Evolutionary conservation across 2,329 filamentous ascomycete species (phyloP).

Genomic region (Myriangium duriaei): DNA sequence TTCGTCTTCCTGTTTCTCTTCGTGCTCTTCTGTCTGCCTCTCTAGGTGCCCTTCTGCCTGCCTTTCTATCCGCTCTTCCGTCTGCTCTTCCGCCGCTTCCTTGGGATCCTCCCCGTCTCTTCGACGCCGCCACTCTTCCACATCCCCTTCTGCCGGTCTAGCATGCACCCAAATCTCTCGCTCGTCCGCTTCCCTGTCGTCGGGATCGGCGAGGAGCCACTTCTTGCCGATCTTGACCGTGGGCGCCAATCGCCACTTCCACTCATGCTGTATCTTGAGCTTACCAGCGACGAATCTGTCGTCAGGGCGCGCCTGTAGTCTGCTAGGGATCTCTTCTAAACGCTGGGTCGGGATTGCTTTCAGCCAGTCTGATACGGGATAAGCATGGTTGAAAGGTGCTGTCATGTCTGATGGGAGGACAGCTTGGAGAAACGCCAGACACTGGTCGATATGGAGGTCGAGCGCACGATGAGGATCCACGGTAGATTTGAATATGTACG

Average conservation of each 20-base stretch:
- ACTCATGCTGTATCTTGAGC: conserved; percentile 47
- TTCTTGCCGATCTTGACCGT: conserved; percentile 29
- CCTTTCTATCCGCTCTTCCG: not conserved
- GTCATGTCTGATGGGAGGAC: conserved; percentile 36
- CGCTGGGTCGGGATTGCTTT: conserved; percentile 22
- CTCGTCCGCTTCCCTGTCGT: conserved; percentile 28
- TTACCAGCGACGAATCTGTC: conserved; percentile 47
- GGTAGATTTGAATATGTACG: conserved; percentile 48
- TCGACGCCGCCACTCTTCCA: conserved; percentile 15
- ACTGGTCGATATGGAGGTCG: conserved; percentile 50
- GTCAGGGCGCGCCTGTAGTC: conserved; percentile 38
- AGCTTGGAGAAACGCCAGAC: conserved; percentile 48
- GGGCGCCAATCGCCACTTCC: conserved; percentile 37
- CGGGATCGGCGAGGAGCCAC: conserved; percentile 22
- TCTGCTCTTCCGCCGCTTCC: not conserved
- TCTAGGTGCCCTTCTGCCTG: too few species aligned
- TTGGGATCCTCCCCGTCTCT: not conserved
- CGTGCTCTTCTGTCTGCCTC: too few species aligned
- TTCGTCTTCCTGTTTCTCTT: too few species aligned
- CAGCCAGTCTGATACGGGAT: conserved; percentile 40
- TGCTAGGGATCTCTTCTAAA: conserved; percentile 37
- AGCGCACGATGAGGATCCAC: conserved; percentile 51
- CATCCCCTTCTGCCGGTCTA: conserved; percentile 25
- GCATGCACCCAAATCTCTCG: conserved; percentile 44
- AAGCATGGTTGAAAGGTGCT: conserved; percentile 37